Percentiles rank a stretch among this genome's conserved stretches.
Conservation (phyloP, 345 rosid genomes). For the Rhodamnia rubescens region DNA sequence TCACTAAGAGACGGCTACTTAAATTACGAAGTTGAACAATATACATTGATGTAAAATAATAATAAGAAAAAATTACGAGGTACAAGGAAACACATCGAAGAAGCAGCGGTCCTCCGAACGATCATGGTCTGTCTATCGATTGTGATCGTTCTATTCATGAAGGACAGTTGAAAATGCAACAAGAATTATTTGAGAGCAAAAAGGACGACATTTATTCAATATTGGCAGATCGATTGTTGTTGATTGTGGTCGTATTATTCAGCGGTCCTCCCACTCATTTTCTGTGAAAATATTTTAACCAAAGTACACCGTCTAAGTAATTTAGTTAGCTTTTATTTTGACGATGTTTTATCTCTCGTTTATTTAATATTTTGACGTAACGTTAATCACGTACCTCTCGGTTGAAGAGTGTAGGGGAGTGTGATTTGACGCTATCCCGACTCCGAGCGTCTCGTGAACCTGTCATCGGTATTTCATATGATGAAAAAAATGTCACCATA, state of each 20-base stretch:
- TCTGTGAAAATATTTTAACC: background rate
- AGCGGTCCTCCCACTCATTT: background rate
- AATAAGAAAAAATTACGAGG: background rate
- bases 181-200: no score
- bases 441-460: background rate
- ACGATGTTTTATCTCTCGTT: background rate
- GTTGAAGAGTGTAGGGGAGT: background rate
- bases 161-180: no score
- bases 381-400: background rate
- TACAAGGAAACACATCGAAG: background rate
- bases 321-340: background rate
- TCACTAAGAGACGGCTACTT: background rate
- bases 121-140: background rate
- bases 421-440: rapidly evolving
- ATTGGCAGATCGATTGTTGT: no score
- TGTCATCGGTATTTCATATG: background rate
- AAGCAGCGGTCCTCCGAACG: background rate
- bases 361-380: background rate
- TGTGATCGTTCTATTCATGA: background rate
- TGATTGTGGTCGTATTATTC: no score
- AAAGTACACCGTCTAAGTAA: background rate
- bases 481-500: background rate
- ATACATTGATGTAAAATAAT: background rate
- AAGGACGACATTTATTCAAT: no score
- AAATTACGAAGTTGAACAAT: background rate